Evolutionary conservation across 2,329 filamentous ascomycete species (phyloP), one percentile per base, ranked within the genome.

Genomic region (Aspergillus uvarum): DNA sequence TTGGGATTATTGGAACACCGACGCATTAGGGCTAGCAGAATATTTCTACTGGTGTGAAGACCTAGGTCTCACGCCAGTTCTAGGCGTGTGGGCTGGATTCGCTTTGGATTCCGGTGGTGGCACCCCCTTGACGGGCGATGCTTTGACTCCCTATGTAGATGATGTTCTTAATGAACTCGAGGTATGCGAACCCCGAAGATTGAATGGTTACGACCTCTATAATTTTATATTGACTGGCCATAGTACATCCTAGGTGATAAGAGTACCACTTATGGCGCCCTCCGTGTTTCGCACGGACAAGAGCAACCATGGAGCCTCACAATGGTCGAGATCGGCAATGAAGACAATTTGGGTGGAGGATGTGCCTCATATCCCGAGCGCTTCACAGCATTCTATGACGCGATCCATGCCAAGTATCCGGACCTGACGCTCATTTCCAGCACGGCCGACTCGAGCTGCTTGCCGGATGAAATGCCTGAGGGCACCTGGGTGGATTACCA

Each of bases 241-340:
- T 29, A 29, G 26, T 29, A 10, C 3, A 29, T 29, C 26, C 26
- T 29, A 29, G 26, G 26, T 29, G 26, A 29, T 29, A 29, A 29
- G 26, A 29, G 26, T 8, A 29, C 26, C 26, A 8, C 26, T 29
- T 29, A 29, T 8, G 26, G 26, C 26, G 26, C 26, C 26, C 26
- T 81, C 6, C 84, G 87, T 19, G 85, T 85, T 6, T 74, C 81
- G 48, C 78, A 87, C 2, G 87, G 87, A 3, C 83, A 88, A 65
- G 81, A 85, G 0, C 79, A 85, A 60, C 87, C 87, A 0, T 89
- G 85, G 75, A 76, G 71, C 31, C 78, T 90, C 52, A 77, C 82
- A 11, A 87, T 83, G 65, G 84, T 89, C 57, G 87, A 89, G 72
- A 75, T 89, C 48, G 87, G 88, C 60, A 89, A 90, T 70, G 87